phyloP scores from a whole-genome alignment of 2,329 filamentous ascomycete genomes.

The Apiospora marii region DNA sequence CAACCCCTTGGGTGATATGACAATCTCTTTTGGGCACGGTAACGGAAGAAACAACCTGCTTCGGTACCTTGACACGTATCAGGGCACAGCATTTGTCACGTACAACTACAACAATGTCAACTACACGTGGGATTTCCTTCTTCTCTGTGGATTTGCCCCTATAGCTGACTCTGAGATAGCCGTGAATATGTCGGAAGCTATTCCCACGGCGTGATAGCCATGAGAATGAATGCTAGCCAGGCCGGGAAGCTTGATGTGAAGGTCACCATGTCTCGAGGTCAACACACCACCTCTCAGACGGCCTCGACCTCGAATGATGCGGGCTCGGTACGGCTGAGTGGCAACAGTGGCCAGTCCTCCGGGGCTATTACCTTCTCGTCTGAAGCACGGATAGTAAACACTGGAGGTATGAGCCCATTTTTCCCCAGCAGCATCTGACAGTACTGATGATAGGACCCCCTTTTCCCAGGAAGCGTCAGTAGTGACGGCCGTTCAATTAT shows the following conservation, averaged over 20 bases:
- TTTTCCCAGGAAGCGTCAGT: constrained; percentile 26
- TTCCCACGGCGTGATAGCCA: constrained; percentile 49
- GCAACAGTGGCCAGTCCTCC: constrained; percentile 36
- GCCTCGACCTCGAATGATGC: constrained; percentile 33
- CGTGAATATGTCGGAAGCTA: constrained; percentile 52
- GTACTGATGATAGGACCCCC: background rate
- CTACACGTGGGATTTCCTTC: constrained; percentile 33
- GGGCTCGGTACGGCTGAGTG: constrained; percentile 36
- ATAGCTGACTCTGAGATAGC: constrained; percentile 28
- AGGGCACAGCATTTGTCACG: constrained; percentile 45
- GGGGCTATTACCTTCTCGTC: constrained; percentile 36
- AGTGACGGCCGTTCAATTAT: constrained; percentile 30
- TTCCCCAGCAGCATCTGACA: background rate
- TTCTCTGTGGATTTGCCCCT: too few species aligned
- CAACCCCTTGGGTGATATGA: constrained; percentile 45
- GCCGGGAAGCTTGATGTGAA: constrained; percentile 34
- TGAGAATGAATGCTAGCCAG: constrained; percentile 35
- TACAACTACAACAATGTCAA: constrained; percentile 45
- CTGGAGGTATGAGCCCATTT: constrained; percentile 31
- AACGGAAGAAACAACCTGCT: constrained; percentile 43
- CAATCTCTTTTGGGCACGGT: constrained; percentile 48
- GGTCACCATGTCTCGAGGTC: constrained; percentile 33
- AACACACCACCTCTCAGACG: constrained; percentile 30
- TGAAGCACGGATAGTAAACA: constrained; percentile 30
- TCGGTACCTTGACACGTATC: constrained; percentile 48